These are phyloP conservation scores for Aaosphaeria arxii DNA, from an alignment of 2,329 filamentous ascomycete species.

Conservation along the genomic window DNA sequence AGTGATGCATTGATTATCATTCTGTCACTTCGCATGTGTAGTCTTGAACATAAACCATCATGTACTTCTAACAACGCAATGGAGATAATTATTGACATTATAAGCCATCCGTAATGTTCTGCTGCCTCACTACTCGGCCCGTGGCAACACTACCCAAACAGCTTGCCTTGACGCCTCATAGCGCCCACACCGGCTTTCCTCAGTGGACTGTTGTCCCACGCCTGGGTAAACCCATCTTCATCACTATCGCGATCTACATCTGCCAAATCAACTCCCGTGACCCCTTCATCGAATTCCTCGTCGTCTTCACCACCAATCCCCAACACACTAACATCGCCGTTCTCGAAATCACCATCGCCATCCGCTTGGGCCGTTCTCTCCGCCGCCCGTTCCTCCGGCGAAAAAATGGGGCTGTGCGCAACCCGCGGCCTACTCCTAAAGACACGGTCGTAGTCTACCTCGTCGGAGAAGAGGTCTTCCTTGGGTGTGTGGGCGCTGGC, in stretches of 20 bases:
- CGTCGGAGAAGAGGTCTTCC: slow-evolving; percentile 68
- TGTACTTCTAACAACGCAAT: too few species aligned
- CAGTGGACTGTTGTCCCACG: slow-evolving; percentile 32
- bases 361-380: slow-evolving; percentile 1
- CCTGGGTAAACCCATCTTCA: slow-evolving; percentile 20
- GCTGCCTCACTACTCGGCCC: too few species aligned
- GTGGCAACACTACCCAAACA: not conserved
- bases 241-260: slow-evolving; percentile 27
- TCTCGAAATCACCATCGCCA: slow-evolving; percentile 6
- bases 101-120: not conserved
- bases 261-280: slow-evolving; percentile 29
- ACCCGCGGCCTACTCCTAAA: slow-evolving; percentile 84
- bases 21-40: too few species aligned
- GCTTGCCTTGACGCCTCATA: not conserved
- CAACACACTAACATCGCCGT: slow-evolving; percentile 4
- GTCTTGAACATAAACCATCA: too few species aligned
- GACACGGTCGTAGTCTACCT: slow-evolving; percentile 74
- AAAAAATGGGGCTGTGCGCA: slow-evolving; percentile 65
- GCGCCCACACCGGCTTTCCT: slow-evolving; percentile 11
- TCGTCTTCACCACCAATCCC: not conserved
- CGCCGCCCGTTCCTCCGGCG: slow-evolving; percentile 7
- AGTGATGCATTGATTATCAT: too few species aligned
- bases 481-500: slow-evolving; percentile 51
- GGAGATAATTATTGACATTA: too few species aligned
- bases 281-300: slow-evolving; percentile 18